Base-by-base conservation (phyloP, 345 rosid species). In the Salix caprea region DNA sequence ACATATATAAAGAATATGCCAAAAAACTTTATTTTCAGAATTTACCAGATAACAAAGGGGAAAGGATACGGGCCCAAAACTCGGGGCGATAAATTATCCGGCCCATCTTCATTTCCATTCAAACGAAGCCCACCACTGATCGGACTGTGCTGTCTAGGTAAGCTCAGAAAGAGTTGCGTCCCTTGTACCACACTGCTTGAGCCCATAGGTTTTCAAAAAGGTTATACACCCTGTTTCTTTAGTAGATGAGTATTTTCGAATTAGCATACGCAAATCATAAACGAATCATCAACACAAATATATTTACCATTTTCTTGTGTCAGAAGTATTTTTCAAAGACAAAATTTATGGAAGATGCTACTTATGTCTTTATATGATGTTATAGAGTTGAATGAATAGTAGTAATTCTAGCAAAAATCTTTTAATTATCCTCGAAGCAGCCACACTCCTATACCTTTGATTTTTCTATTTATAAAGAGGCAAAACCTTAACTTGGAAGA, bases 401-500 rank as follows among this genome's bases (percentile, higher is more conserved):
- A 8, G 26, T 3, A n/a, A n/a, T 26, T 56, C 62, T 0, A 56
- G 62, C 28, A 56, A 56, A 56, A n/a, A n/a, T 9, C 26, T 58
- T 58, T n/a, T n/a, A n/a, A 58, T n/a, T 58, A n/a, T 58, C 14
- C 14, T 9, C 23, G 26, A 56, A n/a, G 62, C 14, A n/a, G 28
- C 62, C 13, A 10, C 62, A n/a, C 24, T 58, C 0, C 62, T n/a
- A 10, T 2, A 23, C 5, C 6, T 58, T 58, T 58, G 62, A 58
- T n/a, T n/a, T 58, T 58, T 58, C 28, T 1, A 58, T 11, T 58
- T n/a, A n/a, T 21, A 5, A 34, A 56, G 74, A 23, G 34, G 66
- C 50, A 72, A 56, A 56, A 72, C 26, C 76, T 73, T 64, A 74
- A 26, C 76, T 64, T 62, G 42, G 69, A 74, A 74, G 76, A n/a